A percentile compares a stretch with the other conserved stretches of the same genome.
Conservation (phyloP, 495 filamentous ascomycete species). For the Daldinia grandis region DNA sequence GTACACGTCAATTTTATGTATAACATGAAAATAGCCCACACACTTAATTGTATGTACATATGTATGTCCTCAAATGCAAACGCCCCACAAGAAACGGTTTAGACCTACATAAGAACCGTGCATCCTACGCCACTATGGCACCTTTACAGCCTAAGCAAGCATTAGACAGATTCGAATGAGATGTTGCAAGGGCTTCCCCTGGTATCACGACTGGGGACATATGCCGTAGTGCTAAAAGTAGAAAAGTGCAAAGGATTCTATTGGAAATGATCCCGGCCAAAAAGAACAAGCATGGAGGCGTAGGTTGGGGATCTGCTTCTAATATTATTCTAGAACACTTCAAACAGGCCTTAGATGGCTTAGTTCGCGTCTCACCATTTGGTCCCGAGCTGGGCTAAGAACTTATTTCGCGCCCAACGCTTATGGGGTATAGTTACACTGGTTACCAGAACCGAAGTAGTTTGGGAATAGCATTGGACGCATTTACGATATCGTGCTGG, state of each 20-base stretch:
- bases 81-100: neutral
- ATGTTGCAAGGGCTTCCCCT: neutral
- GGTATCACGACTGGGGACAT: neutral
- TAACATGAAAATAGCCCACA: too few species aligned
- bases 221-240: neutral
- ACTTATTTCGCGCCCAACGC: neutral
- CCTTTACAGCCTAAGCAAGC: neutral
- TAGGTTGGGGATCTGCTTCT: neutral
- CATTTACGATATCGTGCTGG: neutral
- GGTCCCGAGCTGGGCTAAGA: neutral
- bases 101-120: neutral
- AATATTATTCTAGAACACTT: neutral
- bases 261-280: neutral
- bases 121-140: neutral
- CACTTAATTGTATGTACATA: too few species aligned
- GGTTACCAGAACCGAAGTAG: neutral
- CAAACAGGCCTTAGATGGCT: neutral
- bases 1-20: too few species aligned
- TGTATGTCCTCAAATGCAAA: too few species aligned
- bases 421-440: neutral
- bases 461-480: neutral
- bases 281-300: neutral
- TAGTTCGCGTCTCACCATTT: neutral
- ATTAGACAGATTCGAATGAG: neutral
- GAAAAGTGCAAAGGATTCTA: neutral